Conservation (phyloP, 768 basidiomycete genomes). For the Phaffia australis region DNA sequence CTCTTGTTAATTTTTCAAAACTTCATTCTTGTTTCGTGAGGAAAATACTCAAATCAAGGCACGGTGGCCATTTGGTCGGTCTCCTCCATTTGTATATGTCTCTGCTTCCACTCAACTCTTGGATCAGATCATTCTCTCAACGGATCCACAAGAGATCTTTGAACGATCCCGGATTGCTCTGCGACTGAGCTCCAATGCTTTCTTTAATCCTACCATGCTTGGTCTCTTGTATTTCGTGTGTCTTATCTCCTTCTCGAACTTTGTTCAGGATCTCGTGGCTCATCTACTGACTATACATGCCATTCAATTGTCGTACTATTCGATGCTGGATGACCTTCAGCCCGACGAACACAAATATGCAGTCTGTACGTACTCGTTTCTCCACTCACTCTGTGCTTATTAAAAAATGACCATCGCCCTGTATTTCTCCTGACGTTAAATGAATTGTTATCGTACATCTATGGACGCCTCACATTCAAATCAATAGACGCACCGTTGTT, state of each 20-base stretch:
- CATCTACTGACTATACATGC: not conserved
- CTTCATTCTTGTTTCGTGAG: not conserved
- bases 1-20: not conserved
- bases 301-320: not conserved
- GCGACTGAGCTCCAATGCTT: constrained; percentile 65
- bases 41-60: not conserved
- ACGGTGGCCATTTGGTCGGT: not conserved
- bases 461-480: no score
- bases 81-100: not conserved
- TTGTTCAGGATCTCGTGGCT: not conserved
- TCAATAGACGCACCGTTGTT: constrained; percentile 82
- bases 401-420: no score
- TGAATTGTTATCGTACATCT: no score
- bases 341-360: constrained; percentile 96
- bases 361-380: constrained; percentile 47
- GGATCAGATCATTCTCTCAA: constrained; percentile 40
- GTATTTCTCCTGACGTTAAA: no score
- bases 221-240: constrained; percentile 76
- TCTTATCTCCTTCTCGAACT: constrained; percentile 1
- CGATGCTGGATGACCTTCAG: constrained; percentile 25
- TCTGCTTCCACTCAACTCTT: constrained; percentile 26
- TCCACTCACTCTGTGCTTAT: no score
- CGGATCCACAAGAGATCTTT: constrained; percentile 32
- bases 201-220: constrained; percentile 94
- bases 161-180: constrained; percentile 50